A percentile compares a stretch with the other conserved stretches of the same genome.
These are phyloP conservation scores for Plantago major DNA, from an alignment of 257 asterid genomes.

Conservation along the genomic window DNA sequence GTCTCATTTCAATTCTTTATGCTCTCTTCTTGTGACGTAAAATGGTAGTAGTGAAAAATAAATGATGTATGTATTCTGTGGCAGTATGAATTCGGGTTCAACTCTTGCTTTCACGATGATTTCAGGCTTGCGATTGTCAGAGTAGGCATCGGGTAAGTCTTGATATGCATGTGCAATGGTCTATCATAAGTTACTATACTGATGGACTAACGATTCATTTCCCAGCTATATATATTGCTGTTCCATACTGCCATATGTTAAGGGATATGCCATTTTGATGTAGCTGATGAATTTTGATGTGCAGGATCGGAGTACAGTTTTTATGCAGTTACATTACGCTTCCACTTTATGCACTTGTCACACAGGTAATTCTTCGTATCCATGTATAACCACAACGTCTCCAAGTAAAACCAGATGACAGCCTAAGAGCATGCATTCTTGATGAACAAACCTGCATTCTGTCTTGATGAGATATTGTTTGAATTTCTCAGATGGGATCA, in stretches of 20 bases:
- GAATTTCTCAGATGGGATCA: conserved; percentile 68
- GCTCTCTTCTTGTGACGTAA: background rate
- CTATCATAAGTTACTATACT: background rate
- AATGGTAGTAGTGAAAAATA: background rate
- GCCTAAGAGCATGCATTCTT: background rate
- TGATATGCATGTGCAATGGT: background rate
- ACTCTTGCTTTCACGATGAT: conserved; percentile 77
- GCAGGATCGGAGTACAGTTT: conserved; percentile 71
- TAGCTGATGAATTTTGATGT: conserved; percentile 9
- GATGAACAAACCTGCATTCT: no score
- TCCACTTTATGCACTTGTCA: conserved; percentile 90
- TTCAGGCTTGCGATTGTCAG: conserved; percentile 55
- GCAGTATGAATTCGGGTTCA: conserved; percentile 89
- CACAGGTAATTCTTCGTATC: conserved; percentile 55
- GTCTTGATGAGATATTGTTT: background rate
- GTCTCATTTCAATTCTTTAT: background rate
- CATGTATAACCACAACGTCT: background rate
- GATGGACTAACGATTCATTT: no score
- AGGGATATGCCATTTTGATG: background rate
- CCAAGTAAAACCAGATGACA: background rate
- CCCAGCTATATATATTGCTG: background rate
- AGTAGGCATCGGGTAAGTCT: conserved; percentile 71
- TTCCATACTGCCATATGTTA: background rate
- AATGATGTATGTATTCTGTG: conserved; percentile 2
- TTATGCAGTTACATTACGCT: conserved; percentile 92